Percentiles rank a stretch among this genome's conserved stretches.
Evolutionary conservation across 192 early-diverging fungal genomes (phyloP).

Genomic region (Coemansia sp.): DNA sequence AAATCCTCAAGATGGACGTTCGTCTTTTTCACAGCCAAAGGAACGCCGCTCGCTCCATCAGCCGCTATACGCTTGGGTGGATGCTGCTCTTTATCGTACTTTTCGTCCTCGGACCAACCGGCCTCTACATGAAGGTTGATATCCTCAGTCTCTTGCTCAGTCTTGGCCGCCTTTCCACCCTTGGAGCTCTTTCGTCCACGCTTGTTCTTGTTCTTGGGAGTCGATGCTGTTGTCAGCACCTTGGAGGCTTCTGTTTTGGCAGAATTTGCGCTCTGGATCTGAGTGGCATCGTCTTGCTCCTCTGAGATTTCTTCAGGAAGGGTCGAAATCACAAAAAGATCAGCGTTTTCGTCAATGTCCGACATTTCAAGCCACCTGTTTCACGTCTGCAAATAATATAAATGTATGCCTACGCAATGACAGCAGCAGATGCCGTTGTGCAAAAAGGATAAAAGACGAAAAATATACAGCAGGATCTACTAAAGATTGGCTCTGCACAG

Average conservation of each 20-base stretch:
- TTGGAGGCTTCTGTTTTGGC: slow-evolving; percentile 3
- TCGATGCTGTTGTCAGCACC: background rate
- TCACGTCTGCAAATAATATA: background rate
- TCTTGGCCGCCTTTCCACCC: slow-evolving; percentile 13
- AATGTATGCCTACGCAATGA: background rate
- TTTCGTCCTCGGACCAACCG: slow-evolving; percentile 53
- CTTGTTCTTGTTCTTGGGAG: slow-evolving; percentile 26
- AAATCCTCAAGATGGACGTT: slow-evolving; percentile 30
- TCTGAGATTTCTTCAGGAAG: background rate
- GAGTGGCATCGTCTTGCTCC: background rate
- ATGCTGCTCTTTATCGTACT: slow-evolving; percentile 37
- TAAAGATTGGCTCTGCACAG: no score
- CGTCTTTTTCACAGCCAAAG: slow-evolving; percentile 21
- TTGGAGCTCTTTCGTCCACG: slow-evolving; percentile 22
- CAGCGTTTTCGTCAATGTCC: slow-evolving; percentile 7
- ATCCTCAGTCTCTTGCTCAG: slow-evolving; percentile 33
- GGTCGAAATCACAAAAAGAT: slow-evolving; percentile 10
- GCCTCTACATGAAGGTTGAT: slow-evolving; percentile 52
- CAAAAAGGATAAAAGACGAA: slow-evolving; percentile 5
- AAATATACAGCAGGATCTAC: background rate
- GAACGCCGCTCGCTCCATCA: slow-evolving; percentile 8
- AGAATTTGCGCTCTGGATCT: background rate
- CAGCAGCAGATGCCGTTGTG: background rate
- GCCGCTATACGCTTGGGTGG: slow-evolving; percentile 44
- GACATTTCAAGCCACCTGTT: slow-evolving; percentile 17